phyloP scores from a whole-genome alignment of 1,139 yeast genomes.

The Candida tetrigidarum region DNA sequence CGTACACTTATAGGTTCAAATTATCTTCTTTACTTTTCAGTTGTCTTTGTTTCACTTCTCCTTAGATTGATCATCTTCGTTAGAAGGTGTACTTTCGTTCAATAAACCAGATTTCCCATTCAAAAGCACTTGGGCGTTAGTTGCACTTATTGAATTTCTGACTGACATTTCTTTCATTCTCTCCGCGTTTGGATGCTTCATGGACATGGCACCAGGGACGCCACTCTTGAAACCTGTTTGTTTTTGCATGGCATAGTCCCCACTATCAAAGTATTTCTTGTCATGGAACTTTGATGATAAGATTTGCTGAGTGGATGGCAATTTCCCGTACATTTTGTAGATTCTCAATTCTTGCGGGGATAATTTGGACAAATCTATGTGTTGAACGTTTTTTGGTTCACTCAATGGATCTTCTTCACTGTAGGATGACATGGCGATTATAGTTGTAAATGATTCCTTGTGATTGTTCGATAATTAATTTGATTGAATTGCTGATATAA shows the following conservation, averaged over 20 bases:
- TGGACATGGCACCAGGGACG: slow-evolving; percentile 26
- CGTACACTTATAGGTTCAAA: no score
- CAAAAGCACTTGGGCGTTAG: slow-evolving; percentile 47
- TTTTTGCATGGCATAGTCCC: slow-evolving; percentile 94
- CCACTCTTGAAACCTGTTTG: slow-evolving; percentile 30
- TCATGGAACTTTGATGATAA: slow-evolving; percentile 81
- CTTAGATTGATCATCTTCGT: slow-evolving; percentile 17
- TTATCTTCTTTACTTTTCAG: no score
- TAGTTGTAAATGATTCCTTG: no score
- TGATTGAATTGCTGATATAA: neutral
- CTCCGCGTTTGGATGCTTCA: slow-evolving; percentile 54
- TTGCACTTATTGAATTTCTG: slow-evolving; percentile 49
- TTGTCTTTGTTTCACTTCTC: slow-evolving; percentile 1
- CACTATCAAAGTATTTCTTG: slow-evolving; percentile 94
- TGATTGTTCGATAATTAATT: no score
- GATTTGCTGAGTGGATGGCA: slow-evolving; percentile 86
- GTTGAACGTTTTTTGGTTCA: slow-evolving; percentile 49
- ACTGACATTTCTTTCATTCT: slow-evolving; percentile 52
- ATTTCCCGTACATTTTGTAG: slow-evolving; percentile 82
- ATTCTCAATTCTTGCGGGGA: slow-evolving; percentile 72
- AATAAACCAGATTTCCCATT: slow-evolving; percentile 52
- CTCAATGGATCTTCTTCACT: slow-evolving; percentile 52
- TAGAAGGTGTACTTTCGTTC: slow-evolving; percentile 45
- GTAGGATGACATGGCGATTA: slow-evolving; percentile 12
- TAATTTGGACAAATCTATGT: slow-evolving; percentile 58